Percentiles rank a stretch among this genome's conserved stretches.
Conservation (phyloP, 768 basidiomycete species). For the Calocera viscosa region DNA sequence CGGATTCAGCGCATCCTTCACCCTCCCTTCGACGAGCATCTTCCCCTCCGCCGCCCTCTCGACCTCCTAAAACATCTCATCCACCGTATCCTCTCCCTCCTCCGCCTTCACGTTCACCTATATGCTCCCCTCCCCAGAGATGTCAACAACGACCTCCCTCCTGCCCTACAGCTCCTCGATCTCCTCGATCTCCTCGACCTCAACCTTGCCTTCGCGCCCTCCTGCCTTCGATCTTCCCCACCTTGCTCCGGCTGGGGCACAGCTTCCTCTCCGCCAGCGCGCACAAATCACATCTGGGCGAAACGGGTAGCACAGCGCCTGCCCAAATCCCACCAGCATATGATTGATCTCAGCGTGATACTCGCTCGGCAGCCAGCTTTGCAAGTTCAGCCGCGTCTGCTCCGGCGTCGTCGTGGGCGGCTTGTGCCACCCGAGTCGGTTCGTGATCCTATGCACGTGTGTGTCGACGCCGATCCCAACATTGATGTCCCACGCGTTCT, state of each 20-base stretch:
- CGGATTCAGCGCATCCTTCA: background rate
- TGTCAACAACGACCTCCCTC: background rate
- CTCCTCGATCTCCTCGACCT: constrained; percentile 6
- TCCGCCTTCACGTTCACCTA: background rate
- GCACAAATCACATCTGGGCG: constrained; percentile 7
- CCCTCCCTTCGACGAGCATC: background rate
- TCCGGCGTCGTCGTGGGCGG: constrained; percentile 75
- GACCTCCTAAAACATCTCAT: background rate
- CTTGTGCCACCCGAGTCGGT: constrained; percentile 84
- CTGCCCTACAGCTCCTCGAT: background rate
- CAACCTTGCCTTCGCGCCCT: background rate
- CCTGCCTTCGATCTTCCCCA: background rate
- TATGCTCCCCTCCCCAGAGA: background rate
- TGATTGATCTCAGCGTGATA: constrained; percentile 7
- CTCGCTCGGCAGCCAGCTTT: constrained; percentile 5
- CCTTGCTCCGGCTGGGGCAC: constrained; percentile 3
- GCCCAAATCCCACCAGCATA: constrained; percentile 5
- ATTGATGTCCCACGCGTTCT: constrained; percentile 80
- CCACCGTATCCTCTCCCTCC: background rate
- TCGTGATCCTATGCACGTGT: constrained; percentile 91
- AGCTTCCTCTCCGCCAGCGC: background rate
- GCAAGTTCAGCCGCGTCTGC: constrained; percentile 48
- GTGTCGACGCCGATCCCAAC: constrained; percentile 91
- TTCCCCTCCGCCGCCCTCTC: constrained; percentile 3
- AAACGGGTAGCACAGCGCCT: constrained; percentile 1